Evolutionary conservation across 805 yeast genomes (phyloP), one percentile per base, ranked within the genome.

Genomic region (Yamadazyma sp.): DNA sequence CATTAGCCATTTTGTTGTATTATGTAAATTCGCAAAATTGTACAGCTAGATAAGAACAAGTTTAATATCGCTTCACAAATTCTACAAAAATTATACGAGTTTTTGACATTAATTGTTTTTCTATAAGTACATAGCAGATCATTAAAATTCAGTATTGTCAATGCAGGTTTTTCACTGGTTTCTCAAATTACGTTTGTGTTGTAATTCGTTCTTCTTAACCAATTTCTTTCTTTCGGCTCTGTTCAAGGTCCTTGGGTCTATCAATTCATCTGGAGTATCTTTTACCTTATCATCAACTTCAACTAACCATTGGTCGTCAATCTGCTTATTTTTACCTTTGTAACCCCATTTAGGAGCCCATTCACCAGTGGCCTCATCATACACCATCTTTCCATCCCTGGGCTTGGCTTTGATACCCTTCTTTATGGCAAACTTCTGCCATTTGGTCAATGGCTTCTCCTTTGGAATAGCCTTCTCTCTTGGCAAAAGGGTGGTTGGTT

Each of bases 321-420:
- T 56, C 38, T 80, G 78, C 67, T 93, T 91, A 65, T 93, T 93
- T 64, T 80, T 79, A 55, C 98, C 98, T 48, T 84, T 82, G 70
- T 84, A 91, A 44, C 99, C 99, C 99, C 99, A 93, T 64, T 89
- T 91, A 53, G 95, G 91, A 44, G 84, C 96, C 99, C 99, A 93
- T 64, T 89, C 90, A 35, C 91, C 90, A 20, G 77, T 67, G 21
- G 77, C 93, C 62, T 93, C 98, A 62, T 93, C 96, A 53, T 69
- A 93, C 1, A 86, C 88, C 77, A 82, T 71, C 67, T 87, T 93
- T 32, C 95, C 96, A 19, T 85, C 82, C 60, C 83, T 89, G 44
- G 85, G 86, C 73, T 86, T 90, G 66, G 95, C 77, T 64, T 84
- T 73, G 60, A 93, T 93, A 55, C 98, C 98, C 69, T 93, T 93